Percentiles rank a stretch among this genome's conserved stretches.
These are phyloP conservation scores for Paulownia fortunei DNA, from an alignment of 257 asterid species.

Conservation along the genomic window DNA sequence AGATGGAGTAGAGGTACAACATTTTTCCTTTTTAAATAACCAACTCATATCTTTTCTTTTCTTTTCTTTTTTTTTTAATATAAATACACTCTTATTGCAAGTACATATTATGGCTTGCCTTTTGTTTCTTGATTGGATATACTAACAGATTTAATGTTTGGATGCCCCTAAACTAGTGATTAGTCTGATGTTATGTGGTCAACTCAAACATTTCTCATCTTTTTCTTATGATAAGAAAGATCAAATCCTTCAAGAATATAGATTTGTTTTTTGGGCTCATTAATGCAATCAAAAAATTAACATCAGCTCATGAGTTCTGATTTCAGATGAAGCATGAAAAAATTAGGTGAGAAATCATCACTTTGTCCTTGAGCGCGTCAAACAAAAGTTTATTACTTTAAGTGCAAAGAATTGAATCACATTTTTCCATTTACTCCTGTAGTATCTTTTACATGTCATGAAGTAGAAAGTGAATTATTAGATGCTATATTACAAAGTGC, in stretches of 20 bases:
- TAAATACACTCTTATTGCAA: neutral
- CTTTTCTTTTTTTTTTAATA: neutral
- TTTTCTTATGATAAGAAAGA: neutral
- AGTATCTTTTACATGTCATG: neutral
- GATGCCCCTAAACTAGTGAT: neutral
- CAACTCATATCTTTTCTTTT: neutral
- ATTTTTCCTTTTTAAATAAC: neutral
- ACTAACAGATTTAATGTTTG: neutral
- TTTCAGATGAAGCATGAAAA: neutral
- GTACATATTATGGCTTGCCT: neutral
- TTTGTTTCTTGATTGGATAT: slow-evolving; percentile 1
- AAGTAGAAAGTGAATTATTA: neutral
- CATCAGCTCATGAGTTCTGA: neutral
- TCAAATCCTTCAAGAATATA: neutral
- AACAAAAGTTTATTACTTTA: neutral
- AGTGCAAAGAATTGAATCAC: neutral
- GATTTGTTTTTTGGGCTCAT: neutral
- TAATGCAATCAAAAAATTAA: neutral
- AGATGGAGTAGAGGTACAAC: slow-evolving; percentile 83
- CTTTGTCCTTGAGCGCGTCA: neutral
- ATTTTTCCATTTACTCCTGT: neutral
- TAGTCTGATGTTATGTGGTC: neutral
- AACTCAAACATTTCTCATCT: neutral
- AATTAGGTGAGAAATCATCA: slow-evolving; percentile 3
- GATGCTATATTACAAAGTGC: neutral